Base-by-base conservation (phyloP, 2,329 filamentous ascomycete species). In the Cephalotrichum gorgonifer region DNA sequence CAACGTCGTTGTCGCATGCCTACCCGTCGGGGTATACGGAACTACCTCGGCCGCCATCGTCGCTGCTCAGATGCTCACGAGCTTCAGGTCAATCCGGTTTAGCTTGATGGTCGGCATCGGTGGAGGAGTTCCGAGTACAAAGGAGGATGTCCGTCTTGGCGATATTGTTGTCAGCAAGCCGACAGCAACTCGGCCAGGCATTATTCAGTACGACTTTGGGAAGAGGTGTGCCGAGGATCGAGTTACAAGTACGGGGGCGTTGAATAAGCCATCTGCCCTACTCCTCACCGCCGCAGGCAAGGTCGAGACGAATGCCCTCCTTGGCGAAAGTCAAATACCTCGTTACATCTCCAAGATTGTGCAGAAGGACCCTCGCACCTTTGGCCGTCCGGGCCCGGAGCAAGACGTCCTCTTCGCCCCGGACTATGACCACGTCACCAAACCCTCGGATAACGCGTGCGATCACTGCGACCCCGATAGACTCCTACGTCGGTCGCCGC, bases 11-110 rank as follows among this genome's bases (percentile, higher is more conserved):
- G 54, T 67, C 23, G 59, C 57, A 2, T 53, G 54, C 31, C 51
- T 67, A 2, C 62, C 63, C 4, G 52, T 57, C n/a, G 55, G 64
- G 1, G 54, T 57, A 30, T 62, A 58, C 49, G 64, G 58, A 38
- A 62, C 48, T 33, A 49, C 44, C 5, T 58, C 63, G 14, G 64
- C 65, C 6, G 55, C 64, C 9, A 51, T 49, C 1, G 59, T 68
- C 2, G 61, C 62, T 7, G 54, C 52, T 39, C 56, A 64, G 47
- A 62, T 69, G 59, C 47, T 58, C 35, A 54, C 53, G 27, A 62
- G 53, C 30, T 69, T 69, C 45, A 56, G 60, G 0, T 61, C 62
- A 23, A 30, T 59, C 11, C 52, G 52, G 22, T 54, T 52, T 25
- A 52, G 51, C 14, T 44, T 60, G 5, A 44, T 56, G 48, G 57